Base-by-base conservation (phyloP, 192 early-diverging fungal species). In the Coemansia sp. region DNA sequence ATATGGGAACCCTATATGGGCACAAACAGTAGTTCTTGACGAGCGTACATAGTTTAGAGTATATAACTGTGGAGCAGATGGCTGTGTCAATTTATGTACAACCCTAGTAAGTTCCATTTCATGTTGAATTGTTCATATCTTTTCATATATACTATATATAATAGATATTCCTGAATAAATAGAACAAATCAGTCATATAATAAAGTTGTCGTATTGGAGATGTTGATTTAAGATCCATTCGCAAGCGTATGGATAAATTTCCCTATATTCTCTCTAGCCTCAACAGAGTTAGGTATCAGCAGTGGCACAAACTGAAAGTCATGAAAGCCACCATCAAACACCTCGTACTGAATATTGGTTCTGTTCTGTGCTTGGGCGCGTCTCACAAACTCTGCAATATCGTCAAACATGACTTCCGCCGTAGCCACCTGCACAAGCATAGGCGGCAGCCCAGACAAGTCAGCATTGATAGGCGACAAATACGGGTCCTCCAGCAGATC, bases 341-440 rank as follows among this genome's bases (percentile, higher is more conserved):
- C 41, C 42, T 68, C 65, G 12, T 34, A 60, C 15, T 8, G 31
- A 7, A 60, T 18, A 15, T 24, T 36, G 33, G 29, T 18, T 13
- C 11, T 15, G 18, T 20, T 52, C 15, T 68, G 67, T 5, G 4
- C 13, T 11, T 18, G 8, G 0, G 73, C 73, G 3, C 66, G 34
- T 16, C 5, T n/a, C 0, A 60, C 73, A 79, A 86, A 86, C 72
- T 66, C 76, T 18, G 51, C 3, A 31, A 86, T 72, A 31, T 86
- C 85, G 59, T 77, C 74, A 12, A 36, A 62, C 74, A 86, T 82
- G 8, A 74, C 66, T 54, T 86, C 85, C 3, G 54, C 61, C 1
- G 65, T 44, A 29, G 74, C 80, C 16, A 34, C 69, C 60, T 86
- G 85, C 20, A 86, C 52, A 24, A 86, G 72, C 20, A 66, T 77